Conservation (phyloP, 2,329 filamentous ascomycete genomes). For the Paramyrothecium roridum region DNA sequence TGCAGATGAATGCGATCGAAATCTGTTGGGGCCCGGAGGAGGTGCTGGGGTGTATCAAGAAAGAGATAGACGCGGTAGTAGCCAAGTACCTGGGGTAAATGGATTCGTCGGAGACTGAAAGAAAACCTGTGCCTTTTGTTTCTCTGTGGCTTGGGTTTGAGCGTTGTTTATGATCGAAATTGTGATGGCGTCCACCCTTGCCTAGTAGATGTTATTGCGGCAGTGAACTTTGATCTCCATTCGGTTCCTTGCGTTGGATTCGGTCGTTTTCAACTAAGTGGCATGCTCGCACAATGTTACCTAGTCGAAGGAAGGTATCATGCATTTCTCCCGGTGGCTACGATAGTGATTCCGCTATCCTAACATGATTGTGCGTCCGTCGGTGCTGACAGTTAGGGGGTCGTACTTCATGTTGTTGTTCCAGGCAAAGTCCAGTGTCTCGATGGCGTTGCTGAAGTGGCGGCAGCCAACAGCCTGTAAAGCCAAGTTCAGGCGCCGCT, state of each 20-base stretch:
- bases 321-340: too few relatives aligned
- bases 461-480: constrained; percentile 1
- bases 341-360: background rate
- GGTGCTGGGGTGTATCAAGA: constrained; percentile 24
- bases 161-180: too few relatives aligned
- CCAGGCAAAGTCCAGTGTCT: constrained; percentile 1
- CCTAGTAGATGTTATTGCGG: too few relatives aligned
- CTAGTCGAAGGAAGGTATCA: too few relatives aligned
- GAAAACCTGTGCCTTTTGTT: background rate
- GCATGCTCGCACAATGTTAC: too few relatives aligned
- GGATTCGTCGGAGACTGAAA: background rate
- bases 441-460: constrained; percentile 5
- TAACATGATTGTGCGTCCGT: constrained; percentile 2
- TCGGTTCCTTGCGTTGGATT: too few relatives aligned
- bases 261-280: too few relatives aligned
- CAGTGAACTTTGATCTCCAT: background rate
- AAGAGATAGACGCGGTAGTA: constrained; percentile 13
- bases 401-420: background rate
- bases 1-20: constrained; percentile 38
- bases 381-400: background rate
- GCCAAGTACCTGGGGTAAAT: background rate
- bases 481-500: background rate
- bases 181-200: too few relatives aligned
- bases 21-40: constrained; percentile 42
- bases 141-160: background rate